Percentiles rank a stretch among this genome's conserved stretches.
These are phyloP conservation scores for Stemphylium lycopersici DNA, from an alignment of 2,329 filamentous ascomycete species.

Conservation along the genomic window DNA sequence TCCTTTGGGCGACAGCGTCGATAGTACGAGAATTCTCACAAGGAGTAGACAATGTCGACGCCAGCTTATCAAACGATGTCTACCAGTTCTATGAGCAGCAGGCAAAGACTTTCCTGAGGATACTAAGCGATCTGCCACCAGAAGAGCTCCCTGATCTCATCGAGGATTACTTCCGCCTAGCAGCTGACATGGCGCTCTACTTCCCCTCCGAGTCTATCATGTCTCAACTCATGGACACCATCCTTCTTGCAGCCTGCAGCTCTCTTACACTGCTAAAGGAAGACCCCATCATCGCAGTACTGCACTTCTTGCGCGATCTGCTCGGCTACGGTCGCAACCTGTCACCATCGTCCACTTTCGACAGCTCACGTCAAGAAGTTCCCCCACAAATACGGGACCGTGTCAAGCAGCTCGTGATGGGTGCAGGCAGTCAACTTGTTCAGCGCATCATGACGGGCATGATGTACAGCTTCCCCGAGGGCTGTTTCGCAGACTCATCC, in stretches of 20 bases:
- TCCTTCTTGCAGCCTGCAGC: slow-evolving; percentile 85
- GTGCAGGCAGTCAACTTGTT: slow-evolving; percentile 77
- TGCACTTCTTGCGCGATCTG: slow-evolving; percentile 91
- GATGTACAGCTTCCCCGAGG: slow-evolving; percentile 98
- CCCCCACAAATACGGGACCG: slow-evolving; percentile 72
- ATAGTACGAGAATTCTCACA: slow-evolving; percentile 96
- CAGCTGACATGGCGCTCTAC: slow-evolving; percentile 90
- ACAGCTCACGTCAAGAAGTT: slow-evolving; percentile 64
- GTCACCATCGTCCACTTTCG: slow-evolving; percentile 64
- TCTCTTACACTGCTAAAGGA: slow-evolving; percentile 88
- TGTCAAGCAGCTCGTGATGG: slow-evolving; percentile 73
- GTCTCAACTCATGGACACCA: slow-evolving; percentile 78
- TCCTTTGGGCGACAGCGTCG: slow-evolving; percentile 96
- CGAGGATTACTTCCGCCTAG: slow-evolving; percentile 94
- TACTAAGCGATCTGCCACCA: slow-evolving; percentile 82
- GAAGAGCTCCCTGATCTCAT: slow-evolving; percentile 82
- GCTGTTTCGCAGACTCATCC: slow-evolving; percentile 93
- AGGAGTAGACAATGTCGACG: slow-evolving; percentile 82
- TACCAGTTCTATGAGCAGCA: slow-evolving; percentile 96
- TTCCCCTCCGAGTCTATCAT: slow-evolving; percentile 84
- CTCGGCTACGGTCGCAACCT: slow-evolving; percentile 85
- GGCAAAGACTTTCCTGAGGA: slow-evolving; percentile 84
- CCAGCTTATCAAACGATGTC: slow-evolving; percentile 82
- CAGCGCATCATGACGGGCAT: slow-evolving; percentile 94
- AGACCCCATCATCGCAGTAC: slow-evolving; percentile 85